Base-by-base conservation (phyloP, 192 early-diverging fungal genomes). In the Backusella sp. region DNA sequence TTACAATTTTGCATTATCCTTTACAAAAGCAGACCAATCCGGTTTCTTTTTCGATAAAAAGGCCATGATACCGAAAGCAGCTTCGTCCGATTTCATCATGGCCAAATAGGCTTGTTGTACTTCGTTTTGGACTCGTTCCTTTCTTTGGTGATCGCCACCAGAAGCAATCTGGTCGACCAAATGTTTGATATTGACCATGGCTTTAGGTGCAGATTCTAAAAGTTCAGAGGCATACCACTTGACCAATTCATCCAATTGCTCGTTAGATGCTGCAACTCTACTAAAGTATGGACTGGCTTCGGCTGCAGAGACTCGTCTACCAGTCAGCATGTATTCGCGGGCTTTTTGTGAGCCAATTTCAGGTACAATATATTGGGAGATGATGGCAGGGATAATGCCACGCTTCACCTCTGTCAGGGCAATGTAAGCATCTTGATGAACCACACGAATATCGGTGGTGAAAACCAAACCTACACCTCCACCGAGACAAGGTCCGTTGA, bases 401-500 rank as follows among this genome's bases (percentile, higher is more conserved):
- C 87, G 80, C 37, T 87, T 84, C 35, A 90, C 88, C 76, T 91
- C 90, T 0, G 87, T 84, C 75, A 91, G 79, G 30, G 85, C 83
- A 79, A 91, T 80, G 46, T 87, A 88, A 3, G 82, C 81, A 3
- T 73, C 49, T 1, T 80, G 66, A 17, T 76, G 72, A 0, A 86
- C 82, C 11, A 91, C 79, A 6, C 89, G 77, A 46, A 91, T 84
- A 75, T 91, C 88, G 35, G 85, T 82, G n/a, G 82, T 74, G 77
- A 88, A 87, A 36, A 88, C 59, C 17, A 90, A 73, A 2, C 89
- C 89, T 19, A 88, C 84, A 23, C 90, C 90, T 19, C 90, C 90
- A 34, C 89, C 90, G 21, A 91, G 80, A 7, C 83, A 88, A 11
- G 89, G 89, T n/a, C 90, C 90, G 76, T 91, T 89, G 44, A 91